These are phyloP conservation scores for Juglanconis sp. DNA, from an alignment of 2,329 filamentous ascomycete species.

Conservation along the genomic window DNA sequence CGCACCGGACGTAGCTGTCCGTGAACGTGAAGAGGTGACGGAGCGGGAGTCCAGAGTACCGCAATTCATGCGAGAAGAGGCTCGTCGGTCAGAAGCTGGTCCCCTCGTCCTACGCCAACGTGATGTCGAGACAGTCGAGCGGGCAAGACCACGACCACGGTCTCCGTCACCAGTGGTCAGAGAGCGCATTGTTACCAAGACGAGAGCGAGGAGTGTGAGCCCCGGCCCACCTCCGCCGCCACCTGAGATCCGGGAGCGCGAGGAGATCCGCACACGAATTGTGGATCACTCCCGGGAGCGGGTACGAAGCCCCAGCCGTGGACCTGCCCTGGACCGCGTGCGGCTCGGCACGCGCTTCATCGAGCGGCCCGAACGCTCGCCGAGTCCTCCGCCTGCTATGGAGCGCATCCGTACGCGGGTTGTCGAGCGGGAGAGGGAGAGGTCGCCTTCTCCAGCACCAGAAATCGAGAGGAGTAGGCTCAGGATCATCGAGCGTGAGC, in stretches of 20 bases:
- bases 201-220: constrained; percentile 41
- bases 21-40: constrained; percentile 38
- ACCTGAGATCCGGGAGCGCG: constrained; percentile 25
- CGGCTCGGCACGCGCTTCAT: constrained; percentile 31
- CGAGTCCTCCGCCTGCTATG: constrained; percentile 30
- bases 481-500: constrained; percentile 47
- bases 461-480: constrained; percentile 46
- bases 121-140: constrained; percentile 53
- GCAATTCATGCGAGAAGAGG: constrained; percentile 50
- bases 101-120: constrained; percentile 53
- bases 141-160: constrained; percentile 41
- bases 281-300: constrained; percentile 32
- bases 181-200: constrained; percentile 37
- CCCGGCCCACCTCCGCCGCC: constrained; percentile 30
- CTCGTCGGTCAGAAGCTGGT: constrained; percentile 45
- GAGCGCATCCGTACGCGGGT: constrained; percentile 39
- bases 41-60: constrained; percentile 44
- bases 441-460: constrained; percentile 32
- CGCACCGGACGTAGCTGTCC: constrained; percentile 38
- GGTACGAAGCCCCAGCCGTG: constrained; percentile 20
- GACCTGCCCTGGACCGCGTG: constrained; percentile 18
- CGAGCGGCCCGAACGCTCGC: constrained; percentile 39
- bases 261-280: constrained; percentile 27
- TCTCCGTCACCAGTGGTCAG: constrained; percentile 40
- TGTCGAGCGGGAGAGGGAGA: constrained; percentile 35